Evolutionary conservation across 257 asterid species (phyloP), one percentile per base, ranked within the genome.

Genomic region (Primulina huaijiensis): DNA sequence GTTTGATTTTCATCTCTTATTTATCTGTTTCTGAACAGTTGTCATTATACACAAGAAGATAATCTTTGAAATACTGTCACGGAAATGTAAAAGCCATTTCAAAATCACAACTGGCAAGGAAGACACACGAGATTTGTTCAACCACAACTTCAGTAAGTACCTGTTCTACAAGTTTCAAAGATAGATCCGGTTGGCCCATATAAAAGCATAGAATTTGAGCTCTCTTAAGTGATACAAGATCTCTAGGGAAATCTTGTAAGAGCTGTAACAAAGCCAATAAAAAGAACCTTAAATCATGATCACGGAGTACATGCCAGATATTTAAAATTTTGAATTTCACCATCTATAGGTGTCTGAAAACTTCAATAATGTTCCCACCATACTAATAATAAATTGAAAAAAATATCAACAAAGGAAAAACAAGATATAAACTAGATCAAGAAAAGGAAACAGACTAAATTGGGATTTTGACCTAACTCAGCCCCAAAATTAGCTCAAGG

Each of bases 121-220:
- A 30, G 3, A 70, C 55, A 14, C 27, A 53, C 60, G 50, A 35
- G 21, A 71, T 40, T 74, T 20, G 46, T 57, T 34, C n/a, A 5
- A 19, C 61, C 2, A 23, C 5, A 12, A 64, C 31, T 46, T 46
- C 35, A 46, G 62, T 46, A 65, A 59, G 60, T 69, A 93, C 99
- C 99, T 83, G 90, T 65, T 90, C 82, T 17, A 90, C 92, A 52
- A 90, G 92, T 70, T 82, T 64, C 80, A 93, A 77, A 68, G 94
- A 93, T 59, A 85, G 81, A 80, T 87, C 88, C 16, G 95, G 77
- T 30, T 83, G 90, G 43, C 92, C 98, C 96, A 93, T 90, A 74
- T 87, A 90, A 83, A 93, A 93, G 82, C 94, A 89, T 25, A 89
- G 81, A 70, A 87, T 88, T 85, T 93, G 98, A 73, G 79, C 95